These are phyloP conservation scores for Catharanthus roseus DNA, from an alignment of 257 asterid species.

Conservation along the genomic window DNA sequence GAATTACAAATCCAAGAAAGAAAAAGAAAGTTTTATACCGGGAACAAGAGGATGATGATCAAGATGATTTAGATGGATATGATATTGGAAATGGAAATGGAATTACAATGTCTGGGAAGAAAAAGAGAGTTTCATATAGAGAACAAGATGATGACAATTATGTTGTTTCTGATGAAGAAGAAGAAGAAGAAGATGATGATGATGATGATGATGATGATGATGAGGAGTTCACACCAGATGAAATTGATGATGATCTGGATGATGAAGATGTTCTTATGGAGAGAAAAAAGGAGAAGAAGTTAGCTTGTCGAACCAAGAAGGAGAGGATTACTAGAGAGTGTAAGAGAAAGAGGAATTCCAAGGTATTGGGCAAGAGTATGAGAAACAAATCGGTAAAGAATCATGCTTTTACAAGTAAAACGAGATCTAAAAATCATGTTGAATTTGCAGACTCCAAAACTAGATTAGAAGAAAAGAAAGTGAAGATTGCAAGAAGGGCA, in stretches of 20 bases:
- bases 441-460: constrained; percentile 25
- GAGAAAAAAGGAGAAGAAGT: constrained; percentile 21
- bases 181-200: constrained; percentile 18
- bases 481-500: constrained; percentile 30
- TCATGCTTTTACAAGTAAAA: constrained; percentile 23
- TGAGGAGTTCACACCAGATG: constrained; percentile 37
- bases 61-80: constrained; percentile 23
- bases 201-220: constrained; percentile 30
- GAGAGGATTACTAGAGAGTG: constrained; percentile 13
- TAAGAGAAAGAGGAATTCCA: constrained; percentile 27
- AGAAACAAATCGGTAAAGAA: constrained; percentile 28
- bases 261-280: constrained; percentile 31
- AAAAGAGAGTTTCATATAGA: constrained; percentile 26
- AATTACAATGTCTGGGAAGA: constrained; percentile 24
- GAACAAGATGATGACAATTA: constrained; percentile 29
- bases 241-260: constrained; percentile 24
- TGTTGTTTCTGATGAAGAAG: constrained; percentile 18
- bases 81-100: constrained; percentile 25
- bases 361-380: constrained; percentile 26
- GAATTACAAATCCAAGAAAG: constrained; percentile 22
- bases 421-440: constrained; percentile 24
- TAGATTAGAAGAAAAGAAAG: constrained; percentile 27
- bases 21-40: constrained; percentile 12
- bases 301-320: constrained; percentile 20
- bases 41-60: constrained; percentile 30